Evolutionary conservation across 208 protist species (phyloP).

Genomic region (Crithidia thermophila): DNA sequence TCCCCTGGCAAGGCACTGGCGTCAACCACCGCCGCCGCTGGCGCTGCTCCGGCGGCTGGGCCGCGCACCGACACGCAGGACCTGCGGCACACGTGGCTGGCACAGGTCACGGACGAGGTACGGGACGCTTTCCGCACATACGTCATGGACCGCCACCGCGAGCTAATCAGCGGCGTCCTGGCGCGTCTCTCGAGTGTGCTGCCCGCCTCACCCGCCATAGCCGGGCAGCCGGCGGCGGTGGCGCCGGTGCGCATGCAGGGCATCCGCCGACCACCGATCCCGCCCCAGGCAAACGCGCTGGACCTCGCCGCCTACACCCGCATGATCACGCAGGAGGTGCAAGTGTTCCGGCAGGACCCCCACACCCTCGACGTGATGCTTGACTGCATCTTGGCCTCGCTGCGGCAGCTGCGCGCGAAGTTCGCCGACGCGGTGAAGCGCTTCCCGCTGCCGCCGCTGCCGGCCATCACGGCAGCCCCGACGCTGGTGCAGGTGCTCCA

Average conservation of each 20-base stretch:
- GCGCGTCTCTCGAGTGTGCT: slow-evolving; percentile 37
- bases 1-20: neutral
- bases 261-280: slow-evolving; percentile 15
- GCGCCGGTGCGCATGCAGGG: slow-evolving; percentile 26
- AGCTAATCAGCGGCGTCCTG: slow-evolving; percentile 51
- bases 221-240: slow-evolving; percentile 25
- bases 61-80: slow-evolving; percentile 26
- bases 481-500: slow-evolving; percentile 73
- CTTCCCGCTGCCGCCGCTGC: slow-evolving; percentile 71
- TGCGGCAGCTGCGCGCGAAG: slow-evolving; percentile 39
- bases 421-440: slow-evolving; percentile 31
- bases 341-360: slow-evolving; percentile 63
- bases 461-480: slow-evolving; percentile 50
- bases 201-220: slow-evolving; percentile 33
- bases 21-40: neutral
- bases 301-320: slow-evolving; percentile 55
- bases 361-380: slow-evolving; percentile 57
- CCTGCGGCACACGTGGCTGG: slow-evolving; percentile 49
- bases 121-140: slow-evolving; percentile 56
- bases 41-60: neutral
- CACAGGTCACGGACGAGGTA: slow-evolving; percentile 50
- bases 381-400: slow-evolving; percentile 45
- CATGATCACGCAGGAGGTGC: slow-evolving; percentile 54
- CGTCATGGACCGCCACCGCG: slow-evolving; percentile 70
- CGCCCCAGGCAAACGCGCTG: slow-evolving; percentile 40